These are phyloP conservation scores for Stevia rebaudiana DNA, from an alignment of 140 eudicot genomes.

Conservation along the genomic window DNA sequence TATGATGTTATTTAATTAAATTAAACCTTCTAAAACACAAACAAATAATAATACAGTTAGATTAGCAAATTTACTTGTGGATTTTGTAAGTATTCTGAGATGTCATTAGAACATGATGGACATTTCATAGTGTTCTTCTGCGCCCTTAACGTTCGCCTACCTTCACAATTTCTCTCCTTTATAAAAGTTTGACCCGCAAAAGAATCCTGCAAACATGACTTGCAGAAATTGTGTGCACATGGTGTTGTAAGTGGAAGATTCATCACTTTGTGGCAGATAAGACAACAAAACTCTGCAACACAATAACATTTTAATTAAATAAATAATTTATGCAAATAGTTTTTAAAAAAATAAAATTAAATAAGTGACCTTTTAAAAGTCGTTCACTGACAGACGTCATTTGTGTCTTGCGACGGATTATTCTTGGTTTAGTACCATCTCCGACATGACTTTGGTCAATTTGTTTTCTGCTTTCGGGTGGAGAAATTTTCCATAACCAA, in stretches of 20 bases:
- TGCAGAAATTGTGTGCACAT: constrained; percentile 86
- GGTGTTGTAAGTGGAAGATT: constrained; percentile 77
- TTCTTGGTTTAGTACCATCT: constrained; percentile 38
- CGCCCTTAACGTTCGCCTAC: constrained; percentile 59
- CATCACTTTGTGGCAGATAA: constrained; percentile 64
- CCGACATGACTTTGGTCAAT: no score
- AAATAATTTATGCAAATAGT: no score
- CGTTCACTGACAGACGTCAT: constrained; percentile 47
- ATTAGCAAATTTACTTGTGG: constrained; percentile 53
- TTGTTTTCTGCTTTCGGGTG: constrained; percentile 61
- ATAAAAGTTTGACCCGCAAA: constrained; percentile 63
- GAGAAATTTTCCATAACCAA: constrained; percentile 72
- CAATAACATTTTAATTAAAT: no score
- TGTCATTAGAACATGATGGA: constrained; percentile 76
- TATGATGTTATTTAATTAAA: not conserved
- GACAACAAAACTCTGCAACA: constrained; percentile 79
- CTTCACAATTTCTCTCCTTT: constrained; percentile 60
- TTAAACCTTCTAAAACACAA: not conserved
- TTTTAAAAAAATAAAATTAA: not conserved
- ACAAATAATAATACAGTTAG: not conserved
- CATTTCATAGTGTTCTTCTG: constrained; percentile 79
- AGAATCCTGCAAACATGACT: constrained; percentile 55
- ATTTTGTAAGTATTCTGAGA: constrained; percentile 75
- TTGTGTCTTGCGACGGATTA: constrained; percentile 36
- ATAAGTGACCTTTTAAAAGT: constrained; percentile 62